Base-by-base conservation (phyloP, 177 flowering plant genomes). In the Vitis hybrid region DNA sequence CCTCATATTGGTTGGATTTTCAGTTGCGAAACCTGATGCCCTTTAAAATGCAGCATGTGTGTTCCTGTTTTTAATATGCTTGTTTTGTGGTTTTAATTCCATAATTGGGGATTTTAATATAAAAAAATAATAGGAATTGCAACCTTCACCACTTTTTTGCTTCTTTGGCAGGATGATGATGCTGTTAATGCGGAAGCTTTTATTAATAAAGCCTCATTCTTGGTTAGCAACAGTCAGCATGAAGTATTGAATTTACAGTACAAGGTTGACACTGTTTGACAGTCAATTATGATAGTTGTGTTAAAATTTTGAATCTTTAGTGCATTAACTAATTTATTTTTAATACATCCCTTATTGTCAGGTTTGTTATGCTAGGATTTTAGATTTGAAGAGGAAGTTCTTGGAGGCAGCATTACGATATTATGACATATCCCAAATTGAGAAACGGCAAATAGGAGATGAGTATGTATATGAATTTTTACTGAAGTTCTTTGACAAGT, bases 121-220 rank as follows among this genome's bases (percentile, higher is more conserved):
- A 11, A 23, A 26, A 14, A 7, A 26, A 13, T 49, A 23, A 6
- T 21, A 12, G 21, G 8, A 40, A 40, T 40, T 40, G 45, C 45
- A 40, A 40, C 45, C 45, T 40, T 40, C 7, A 40, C 45, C 45
- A 6, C 3, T 68, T 56, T 18, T 32, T 55, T 71, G 49, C 60
- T 73, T 55, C 40, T 65, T 70, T 81, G 76, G 62, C 82, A 95
- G 99, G 99, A 93, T 79, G 99, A 95, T 83, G 99, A 95, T 84
- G 93, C 99, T 65, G 92, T 89, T 65, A 93, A 95, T 79, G 99
- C 99, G 45, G 99, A 93, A 81, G 93, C 90, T 64, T 93, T 93
- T 77, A 93, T 93, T 34, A 93, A 93, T 56, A 95, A 93, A 80
- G 98, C 98, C 63, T 93, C 98, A 21, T 95, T 95, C 81, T 75